Evolutionary conservation across 768 basidiomycete genomes (phyloP), one percentile per base, ranked within the genome.

Genomic region (Tubosaeta brunneosetosa): DNA sequence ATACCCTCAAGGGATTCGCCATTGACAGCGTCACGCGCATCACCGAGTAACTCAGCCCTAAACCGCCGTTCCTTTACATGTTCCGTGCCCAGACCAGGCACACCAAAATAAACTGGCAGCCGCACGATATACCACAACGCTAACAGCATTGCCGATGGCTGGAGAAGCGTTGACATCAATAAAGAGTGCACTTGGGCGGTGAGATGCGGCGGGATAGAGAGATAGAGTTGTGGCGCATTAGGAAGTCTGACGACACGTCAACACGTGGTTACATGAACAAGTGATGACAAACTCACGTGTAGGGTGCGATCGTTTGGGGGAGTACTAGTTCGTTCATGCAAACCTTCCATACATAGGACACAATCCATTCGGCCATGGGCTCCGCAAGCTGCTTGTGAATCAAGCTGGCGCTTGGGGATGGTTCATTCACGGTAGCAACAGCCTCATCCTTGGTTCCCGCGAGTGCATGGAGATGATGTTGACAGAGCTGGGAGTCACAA

Each of bases 41-140:
- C 81, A 52, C 81, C 81, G 14, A 90, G 69, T 14, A 91, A 71
- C 40, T 84, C 81, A 31, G 70, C 72, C 62, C 86, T 80, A 66
- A 91, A 89, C 8, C 74, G 77, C 41, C 71, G 71, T 61, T 86
- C 86, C 60, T 84, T 85, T 33, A 69, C 69, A 38, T 76, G 73
- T 53, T 84, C 84, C 14, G 73, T 59, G 37, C 77, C 73, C 44
- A 85, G 72, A 19, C 73, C 67, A 37, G 75, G 68, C 3, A 76
- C 78, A 25, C 77, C 79, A 59, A 87, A 81, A 63, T 78, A 85
- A 11, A 87, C 80, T 10, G 89, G 89, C 17, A 91, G 74, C 45
- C 82, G 84, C 34, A 82, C 81, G 48, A 91, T 88, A 65, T 91
- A 91, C 88, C 89, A 91, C 42, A 91, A 57, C 3, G 87, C 85